Evolutionary conservation across 2,329 filamentous ascomycete species (phyloP).

Genomic region (Alternaria postmessia): DNA sequence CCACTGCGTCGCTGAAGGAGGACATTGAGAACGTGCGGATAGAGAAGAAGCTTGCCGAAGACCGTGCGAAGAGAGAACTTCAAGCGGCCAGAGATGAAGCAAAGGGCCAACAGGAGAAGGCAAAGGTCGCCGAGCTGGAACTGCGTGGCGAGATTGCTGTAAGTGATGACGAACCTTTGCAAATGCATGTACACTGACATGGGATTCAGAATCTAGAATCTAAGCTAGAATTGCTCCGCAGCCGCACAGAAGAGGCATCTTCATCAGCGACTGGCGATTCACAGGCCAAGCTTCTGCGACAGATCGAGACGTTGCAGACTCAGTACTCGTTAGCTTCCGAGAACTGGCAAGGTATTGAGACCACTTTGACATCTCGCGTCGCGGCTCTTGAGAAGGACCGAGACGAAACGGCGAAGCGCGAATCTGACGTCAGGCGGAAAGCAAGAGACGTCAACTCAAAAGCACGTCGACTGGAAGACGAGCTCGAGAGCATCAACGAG

Average conservation of each 20-base stretch:
- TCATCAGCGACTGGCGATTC: conserved; percentile 82
- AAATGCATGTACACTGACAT: conserved; percentile 30
- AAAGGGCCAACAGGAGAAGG: conserved; percentile 74
- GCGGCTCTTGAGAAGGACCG: conserved; percentile 85
- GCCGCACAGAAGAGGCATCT: conserved; percentile 86
- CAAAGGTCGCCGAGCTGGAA: conserved; percentile 74
- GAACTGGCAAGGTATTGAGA: conserved; percentile 97
- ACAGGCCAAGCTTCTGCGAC: conserved; percentile 87
- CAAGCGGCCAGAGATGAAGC: conserved; percentile 76
- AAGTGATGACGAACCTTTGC: conserved; percentile 15
- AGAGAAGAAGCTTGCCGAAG: conserved; percentile 78
- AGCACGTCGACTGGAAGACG: conserved; percentile 77
- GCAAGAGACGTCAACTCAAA: conserved; percentile 81
- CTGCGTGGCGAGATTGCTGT: conserved; percentile 77
- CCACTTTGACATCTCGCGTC: conserved; percentile 79
- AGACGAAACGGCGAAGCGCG: conserved; percentile 82
- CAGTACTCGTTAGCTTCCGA: conserved; percentile 94
- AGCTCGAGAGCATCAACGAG: conserved; percentile 75
- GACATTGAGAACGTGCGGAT: conserved; percentile 72
- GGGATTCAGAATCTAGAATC: conserved; percentile 74
- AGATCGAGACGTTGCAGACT: conserved; percentile 93
- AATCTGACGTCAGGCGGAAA: conserved; percentile 88
- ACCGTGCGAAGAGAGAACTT: conserved; percentile 74
- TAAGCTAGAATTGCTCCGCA: conserved; percentile 86
- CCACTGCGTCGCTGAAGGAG: conserved; percentile 64